Conservation (phyloP, 768 basidiomycete genomes). For the Lyophyllum shimeji region DNA sequence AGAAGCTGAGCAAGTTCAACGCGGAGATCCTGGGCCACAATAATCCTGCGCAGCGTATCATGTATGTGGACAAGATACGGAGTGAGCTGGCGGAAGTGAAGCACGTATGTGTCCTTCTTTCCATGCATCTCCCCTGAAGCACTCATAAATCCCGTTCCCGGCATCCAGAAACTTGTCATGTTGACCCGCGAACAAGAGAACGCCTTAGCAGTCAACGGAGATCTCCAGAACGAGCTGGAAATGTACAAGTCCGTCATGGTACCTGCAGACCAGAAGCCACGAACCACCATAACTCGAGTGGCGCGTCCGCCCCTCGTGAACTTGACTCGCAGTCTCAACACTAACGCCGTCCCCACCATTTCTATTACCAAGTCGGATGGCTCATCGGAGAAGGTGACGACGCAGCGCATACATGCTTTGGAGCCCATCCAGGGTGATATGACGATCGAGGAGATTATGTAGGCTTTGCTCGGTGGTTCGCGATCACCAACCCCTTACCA, state of each 20-base stretch:
- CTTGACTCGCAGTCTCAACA: slow-evolving; percentile 40
- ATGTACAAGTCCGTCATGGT: slow-evolving; percentile 61
- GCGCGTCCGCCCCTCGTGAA: slow-evolving; percentile 45
- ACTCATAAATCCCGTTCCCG: background rate
- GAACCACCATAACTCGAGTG: slow-evolving; percentile 53
- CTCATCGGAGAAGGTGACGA: slow-evolving; percentile 1
- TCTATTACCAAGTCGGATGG: background rate
- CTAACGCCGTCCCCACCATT: background rate
- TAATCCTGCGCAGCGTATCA: slow-evolving; percentile 83
- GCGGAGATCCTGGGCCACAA: slow-evolving; percentile 83
- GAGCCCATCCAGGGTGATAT: slow-evolving; percentile 45
- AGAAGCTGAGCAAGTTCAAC: slow-evolving; percentile 76
- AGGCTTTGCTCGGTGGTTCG: background rate
- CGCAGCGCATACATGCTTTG: slow-evolving; percentile 17
- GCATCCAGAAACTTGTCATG: slow-evolving; percentile 45
- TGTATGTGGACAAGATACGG: slow-evolving; percentile 84
- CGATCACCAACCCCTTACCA: background rate
- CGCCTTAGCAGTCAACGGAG: slow-evolving; percentile 39
- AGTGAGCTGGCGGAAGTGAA: slow-evolving; percentile 78
- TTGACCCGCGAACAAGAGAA: slow-evolving; percentile 49
- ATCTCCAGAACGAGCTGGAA: slow-evolving; percentile 52
- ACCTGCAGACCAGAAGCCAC: slow-evolving; percentile 48
- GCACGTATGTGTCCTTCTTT: slow-evolving; percentile 52
- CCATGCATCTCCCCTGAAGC: background rate
- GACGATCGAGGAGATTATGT: slow-evolving; percentile 46